Base-by-base conservation (phyloP, 805 yeast species). In the Hanseniaspora vineae region DNA sequence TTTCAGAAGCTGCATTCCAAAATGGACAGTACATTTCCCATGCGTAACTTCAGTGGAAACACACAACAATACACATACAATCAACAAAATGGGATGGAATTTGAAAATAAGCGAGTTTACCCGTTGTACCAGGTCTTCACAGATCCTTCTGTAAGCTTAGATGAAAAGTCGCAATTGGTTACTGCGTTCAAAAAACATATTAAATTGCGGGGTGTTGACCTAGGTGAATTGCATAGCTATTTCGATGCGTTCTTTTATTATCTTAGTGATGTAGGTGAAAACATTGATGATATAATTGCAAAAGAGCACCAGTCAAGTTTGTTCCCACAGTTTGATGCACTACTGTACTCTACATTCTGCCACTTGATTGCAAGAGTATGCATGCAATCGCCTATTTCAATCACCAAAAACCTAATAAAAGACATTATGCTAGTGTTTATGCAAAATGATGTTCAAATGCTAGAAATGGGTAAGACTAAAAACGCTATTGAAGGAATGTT, bases 321-420 rank as follows among this genome's bases (percentile, higher is more conserved):
- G 29, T 23, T 23, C 33, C 42, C 37, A 31, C 13, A 29, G 33
- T 31, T 33, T 19, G 35, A 40, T 13, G 44, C 55, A 1, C 50
- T 62, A 14, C 59, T 73, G 0, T 71, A 72, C 50, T 66, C 75
- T 1, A 58, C 75, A 31, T 54, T 72, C 17, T 70, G 75, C 51
- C 72, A 73, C 53, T 53, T 73, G 14, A 61, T 69, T 20, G 70
- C 71, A 50, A 59, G 77, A 10, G 64, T 69, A 8, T 65, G 69
- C 20, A 63, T 66, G 53, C 77, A 64, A 50, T 51, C 58, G 15
- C 65, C 65, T 11, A 47, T 51, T n/a, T 37, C 39, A 13, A 49
- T 49, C 19, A 47, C 44, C 19, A 31, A 40, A 1, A 39, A 42
- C 2, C 39, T 48, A 15, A 45, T 48, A 12, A 39, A 20, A 35